Conservation (phyloP, 495 filamentous ascomycete species). For the Chaetomium cochliodes region DNA sequence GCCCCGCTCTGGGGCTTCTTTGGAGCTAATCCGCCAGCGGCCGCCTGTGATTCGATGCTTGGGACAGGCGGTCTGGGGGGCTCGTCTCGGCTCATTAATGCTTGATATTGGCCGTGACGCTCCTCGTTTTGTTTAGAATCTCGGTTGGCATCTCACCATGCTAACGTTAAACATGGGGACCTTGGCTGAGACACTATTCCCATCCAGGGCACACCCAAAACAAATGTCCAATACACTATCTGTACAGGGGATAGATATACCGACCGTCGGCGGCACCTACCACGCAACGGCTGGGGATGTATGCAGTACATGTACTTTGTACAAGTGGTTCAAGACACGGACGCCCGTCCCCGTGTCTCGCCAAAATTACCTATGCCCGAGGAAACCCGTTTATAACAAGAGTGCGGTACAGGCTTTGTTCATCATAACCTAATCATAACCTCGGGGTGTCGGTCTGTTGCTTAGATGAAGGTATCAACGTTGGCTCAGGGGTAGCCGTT, state of each 20-base stretch:
- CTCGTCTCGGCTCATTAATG: conserved; percentile 33
- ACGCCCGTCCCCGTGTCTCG: conserved; percentile 1
- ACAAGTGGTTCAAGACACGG: too few relatives aligned
- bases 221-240: conserved; percentile 31
- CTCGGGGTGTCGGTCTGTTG: conserved; percentile 24
- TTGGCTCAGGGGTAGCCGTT: conserved; percentile 14
- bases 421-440: conserved; percentile 34
- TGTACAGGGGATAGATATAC: conserved; percentile 24
- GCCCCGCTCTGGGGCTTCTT: conserved; percentile 32
- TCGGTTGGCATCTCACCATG: conserved; percentile 4
- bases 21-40: conserved; percentile 23
- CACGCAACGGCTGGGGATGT: not conserved
- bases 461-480: conserved; percentile 27
- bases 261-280: not conserved
- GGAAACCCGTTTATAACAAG: not conserved
- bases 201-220: not conserved
- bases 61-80: conserved; percentile 31
- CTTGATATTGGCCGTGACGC: conserved; percentile 16
- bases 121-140: conserved; percentile 5
- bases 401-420: not conserved
- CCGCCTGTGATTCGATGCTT: conserved; percentile 31
- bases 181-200: conserved; percentile 7
- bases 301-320: too few relatives aligned
- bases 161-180: not conserved
- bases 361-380: not conserved